phyloP scores from a whole-genome alignment of 2,329 filamentous ascomycete species.

The Fusarium hostae region DNA sequence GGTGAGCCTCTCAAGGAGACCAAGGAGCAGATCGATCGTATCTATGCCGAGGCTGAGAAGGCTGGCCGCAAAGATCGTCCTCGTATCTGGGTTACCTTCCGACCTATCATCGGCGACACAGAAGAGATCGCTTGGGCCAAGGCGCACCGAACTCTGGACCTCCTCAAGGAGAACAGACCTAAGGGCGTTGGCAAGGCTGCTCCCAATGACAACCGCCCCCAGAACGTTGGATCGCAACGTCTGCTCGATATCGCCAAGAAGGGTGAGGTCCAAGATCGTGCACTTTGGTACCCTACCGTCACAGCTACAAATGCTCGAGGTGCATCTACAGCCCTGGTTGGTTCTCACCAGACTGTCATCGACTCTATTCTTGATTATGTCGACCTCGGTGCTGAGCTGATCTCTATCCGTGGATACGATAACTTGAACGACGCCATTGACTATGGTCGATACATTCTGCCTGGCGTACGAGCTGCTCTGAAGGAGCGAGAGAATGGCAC shows the following conservation, averaged over 20 bases:
- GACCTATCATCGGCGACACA: conserved; percentile 69
- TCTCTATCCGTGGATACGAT: conserved; percentile 71
- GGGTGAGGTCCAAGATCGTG: conserved; percentile 69
- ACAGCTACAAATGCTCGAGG: conserved; percentile 69
- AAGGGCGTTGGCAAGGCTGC: conserved; percentile 48
- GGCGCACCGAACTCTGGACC: conserved; percentile 65
- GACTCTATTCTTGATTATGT: conserved; percentile 68
- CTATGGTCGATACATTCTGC: conserved; percentile 67
- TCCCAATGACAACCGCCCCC: conserved; percentile 50
- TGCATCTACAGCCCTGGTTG: conserved; percentile 68
- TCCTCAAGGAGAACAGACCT: conserved; percentile 57
- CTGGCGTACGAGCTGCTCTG: conserved; percentile 56
- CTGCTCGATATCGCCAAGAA: conserved; percentile 66
- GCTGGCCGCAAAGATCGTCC: conserved; percentile 66
- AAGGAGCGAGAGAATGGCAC: conserved; percentile 40
- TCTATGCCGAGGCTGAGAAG: conserved; percentile 68
- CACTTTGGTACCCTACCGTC: conserved; percentile 72
- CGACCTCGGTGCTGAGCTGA: conserved; percentile 65
- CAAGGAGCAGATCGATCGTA: conserved; percentile 69
- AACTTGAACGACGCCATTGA: conserved; percentile 70
- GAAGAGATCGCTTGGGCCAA: conserved; percentile 72
- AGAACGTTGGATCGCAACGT: conserved; percentile 69
- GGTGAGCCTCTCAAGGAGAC: conserved; percentile 72
- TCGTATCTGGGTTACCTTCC: conserved; percentile 72
- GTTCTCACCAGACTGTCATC: conserved; percentile 62